Evolutionary conservation across 2,329 filamentous ascomycete species (phyloP).

Genomic region (Fusarium concolor): DNA sequence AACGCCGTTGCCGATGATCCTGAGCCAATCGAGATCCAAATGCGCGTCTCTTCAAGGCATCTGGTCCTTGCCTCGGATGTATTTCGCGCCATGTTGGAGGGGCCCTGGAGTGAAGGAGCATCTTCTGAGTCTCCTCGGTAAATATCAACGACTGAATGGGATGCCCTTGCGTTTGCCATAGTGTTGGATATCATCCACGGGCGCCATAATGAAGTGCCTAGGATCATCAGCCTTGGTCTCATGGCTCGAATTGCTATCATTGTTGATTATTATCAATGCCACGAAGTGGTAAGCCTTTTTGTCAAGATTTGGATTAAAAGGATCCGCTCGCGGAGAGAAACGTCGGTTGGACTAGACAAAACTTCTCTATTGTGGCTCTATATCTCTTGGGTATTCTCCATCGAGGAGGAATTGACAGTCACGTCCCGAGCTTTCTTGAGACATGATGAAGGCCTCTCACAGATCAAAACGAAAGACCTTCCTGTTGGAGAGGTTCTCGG

Average conservation of each 20-base stretch:
- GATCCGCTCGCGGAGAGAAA: no score
- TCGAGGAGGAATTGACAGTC: fast-evolving
- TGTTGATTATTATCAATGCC: conserved; percentile 18
- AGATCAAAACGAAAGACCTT: not conserved
- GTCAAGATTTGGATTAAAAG: not conserved
- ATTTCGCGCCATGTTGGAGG: not conserved
- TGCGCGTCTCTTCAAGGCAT: no score
- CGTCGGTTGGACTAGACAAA: no score
- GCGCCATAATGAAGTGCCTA: not conserved
- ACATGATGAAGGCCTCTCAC: no score
- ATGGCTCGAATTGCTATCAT: conserved; percentile 4
- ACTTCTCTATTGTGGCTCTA: not conserved
- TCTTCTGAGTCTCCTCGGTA: no score
- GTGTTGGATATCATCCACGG: conserved; percentile 6
- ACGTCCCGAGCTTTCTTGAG: no score
- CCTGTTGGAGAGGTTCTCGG: fast-evolving
- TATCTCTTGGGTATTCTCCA: not conserved
- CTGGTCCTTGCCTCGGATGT: not conserved
- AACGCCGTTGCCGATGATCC: no score
- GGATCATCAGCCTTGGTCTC: not conserved
- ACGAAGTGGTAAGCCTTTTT: not conserved
- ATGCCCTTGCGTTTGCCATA: not conserved
- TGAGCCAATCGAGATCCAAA: no score
- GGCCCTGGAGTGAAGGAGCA: not conserved
- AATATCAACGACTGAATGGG: conserved; percentile 1